Conservation (phyloP, 148 eudicot genomes). For the Fagopyrum homotropicum region DNA sequence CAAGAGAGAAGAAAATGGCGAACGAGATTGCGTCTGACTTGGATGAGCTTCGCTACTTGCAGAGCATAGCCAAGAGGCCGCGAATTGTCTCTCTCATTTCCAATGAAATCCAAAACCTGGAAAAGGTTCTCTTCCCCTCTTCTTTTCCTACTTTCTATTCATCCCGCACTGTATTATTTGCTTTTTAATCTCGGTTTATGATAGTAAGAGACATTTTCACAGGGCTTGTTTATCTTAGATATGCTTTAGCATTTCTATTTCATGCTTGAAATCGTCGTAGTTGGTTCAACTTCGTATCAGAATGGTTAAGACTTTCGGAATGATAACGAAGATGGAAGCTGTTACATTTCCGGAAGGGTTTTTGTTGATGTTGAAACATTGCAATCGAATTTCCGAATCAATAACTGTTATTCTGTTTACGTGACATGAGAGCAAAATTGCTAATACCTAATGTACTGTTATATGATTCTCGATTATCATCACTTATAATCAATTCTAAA, state of each 20-base stretch:
- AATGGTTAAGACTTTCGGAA: background rate
- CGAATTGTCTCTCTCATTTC: constrained; percentile 64
- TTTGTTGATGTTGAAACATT: background rate
- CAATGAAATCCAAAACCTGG: constrained; percentile 51
- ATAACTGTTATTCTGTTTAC: too few species aligned
- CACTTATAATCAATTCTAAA: background rate
- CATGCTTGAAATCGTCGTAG: background rate
- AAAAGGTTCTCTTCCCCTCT: constrained; percentile 34
- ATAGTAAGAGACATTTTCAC: background rate
- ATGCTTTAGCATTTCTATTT: background rate
- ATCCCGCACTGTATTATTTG: background rate
- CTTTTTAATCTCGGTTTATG: background rate
- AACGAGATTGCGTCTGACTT: constrained; percentile 53
- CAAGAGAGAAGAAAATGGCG: constrained; percentile 35
- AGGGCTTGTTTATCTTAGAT: background rate
- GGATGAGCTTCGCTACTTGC: constrained; percentile 60
- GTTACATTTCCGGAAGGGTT: background rate
- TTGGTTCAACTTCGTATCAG: background rate
- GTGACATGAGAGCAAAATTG: background rate
- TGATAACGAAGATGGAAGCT: background rate
- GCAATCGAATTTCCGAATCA: background rate
- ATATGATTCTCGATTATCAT: background rate
- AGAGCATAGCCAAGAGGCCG: constrained; percentile 66
- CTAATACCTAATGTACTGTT: background rate
- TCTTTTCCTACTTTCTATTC: background rate